Evolutionary conservation across 345 rosid genomes (phyloP).

Genomic region (Camelina hispida): DNA sequence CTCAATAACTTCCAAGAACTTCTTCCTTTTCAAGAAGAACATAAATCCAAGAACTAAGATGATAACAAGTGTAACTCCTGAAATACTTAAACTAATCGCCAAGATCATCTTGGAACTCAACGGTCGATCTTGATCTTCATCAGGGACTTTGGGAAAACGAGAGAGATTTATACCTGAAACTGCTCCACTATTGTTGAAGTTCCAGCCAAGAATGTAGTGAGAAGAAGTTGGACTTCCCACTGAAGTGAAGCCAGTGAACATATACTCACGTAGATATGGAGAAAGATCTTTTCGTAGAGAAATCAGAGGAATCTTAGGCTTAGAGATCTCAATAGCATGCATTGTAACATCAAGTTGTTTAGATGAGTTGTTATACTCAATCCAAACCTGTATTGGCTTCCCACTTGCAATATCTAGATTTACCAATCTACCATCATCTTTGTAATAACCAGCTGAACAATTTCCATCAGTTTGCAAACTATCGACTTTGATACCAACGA

Average conservation of each 20-base stretch:
- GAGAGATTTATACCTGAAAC: constrained; percentile 50
- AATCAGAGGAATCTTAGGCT: constrained; percentile 55
- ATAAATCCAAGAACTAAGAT: constrained; percentile 35
- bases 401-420: constrained; percentile 46
- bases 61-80: constrained; percentile 32
- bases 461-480: neutral
- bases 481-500: constrained; percentile 62
- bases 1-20: constrained; percentile 48
- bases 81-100: constrained; percentile 49
- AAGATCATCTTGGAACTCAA: constrained; percentile 38
- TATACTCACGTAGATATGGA: constrained; percentile 26
- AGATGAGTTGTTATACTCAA: constrained; percentile 58
- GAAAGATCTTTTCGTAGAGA: constrained; percentile 34
- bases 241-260: constrained; percentile 74
- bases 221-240: constrained; percentile 57
- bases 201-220: constrained; percentile 79
- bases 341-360: constrained; percentile 52
- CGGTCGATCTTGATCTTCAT: constrained; percentile 23
- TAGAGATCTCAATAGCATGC: constrained; percentile 33
- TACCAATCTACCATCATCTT: neutral
- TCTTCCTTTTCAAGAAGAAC: constrained; percentile 31
- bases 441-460: constrained; percentile 36
- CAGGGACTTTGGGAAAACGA: constrained; percentile 47
- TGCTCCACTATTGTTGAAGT: constrained; percentile 49
- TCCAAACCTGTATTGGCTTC: constrained; percentile 59